Percentiles rank a stretch among this genome's conserved stretches.
These are phyloP conservation scores for Phaeomoniella chlamydospora DNA, from an alignment of 2,329 filamentous ascomycete species.

Conservation along the genomic window DNA sequence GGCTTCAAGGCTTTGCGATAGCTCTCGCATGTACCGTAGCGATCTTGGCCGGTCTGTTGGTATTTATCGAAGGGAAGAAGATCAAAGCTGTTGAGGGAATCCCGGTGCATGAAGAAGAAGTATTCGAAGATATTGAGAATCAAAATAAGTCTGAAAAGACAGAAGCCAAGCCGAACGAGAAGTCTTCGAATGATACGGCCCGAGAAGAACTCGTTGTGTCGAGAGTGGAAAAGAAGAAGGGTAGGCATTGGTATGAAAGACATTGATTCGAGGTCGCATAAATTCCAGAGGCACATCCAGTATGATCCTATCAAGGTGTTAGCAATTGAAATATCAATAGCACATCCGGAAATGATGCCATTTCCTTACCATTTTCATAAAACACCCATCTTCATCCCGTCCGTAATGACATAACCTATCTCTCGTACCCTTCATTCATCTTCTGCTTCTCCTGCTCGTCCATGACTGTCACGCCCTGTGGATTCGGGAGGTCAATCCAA, in stretches of 20 bases:
- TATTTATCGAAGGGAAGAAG: constrained; percentile 56
- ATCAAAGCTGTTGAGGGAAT: constrained; percentile 62
- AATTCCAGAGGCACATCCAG: too few species aligned
- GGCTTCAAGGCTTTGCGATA: constrained; percentile 69
- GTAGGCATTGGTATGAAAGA: constrained; percentile 2
- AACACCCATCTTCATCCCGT: too few species aligned
- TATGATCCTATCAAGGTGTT: too few species aligned
- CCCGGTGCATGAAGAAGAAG: constrained; percentile 42
- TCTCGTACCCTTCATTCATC: too few species aligned
- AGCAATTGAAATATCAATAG: too few species aligned
- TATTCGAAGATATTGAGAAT: constrained; percentile 13
- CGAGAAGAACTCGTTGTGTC: neutral
- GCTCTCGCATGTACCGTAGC: constrained; percentile 58
- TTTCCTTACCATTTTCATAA: too few species aligned
- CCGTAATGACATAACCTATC: too few species aligned
- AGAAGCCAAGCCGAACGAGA: constrained; percentile 9
- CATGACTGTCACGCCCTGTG: too few species aligned
- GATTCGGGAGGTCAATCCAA: too few species aligned
- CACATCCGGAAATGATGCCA: too few species aligned
- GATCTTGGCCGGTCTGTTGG: constrained; percentile 52
- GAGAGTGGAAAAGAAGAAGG: constrained; percentile 2
- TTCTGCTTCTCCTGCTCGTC: too few species aligned
- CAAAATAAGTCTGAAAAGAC: constrained; percentile 9
- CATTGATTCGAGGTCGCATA: constrained; percentile 1
- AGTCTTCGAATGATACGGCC: neutral